Base-by-base conservation (phyloP, 169 alveolate species). In the Plasmodium vinckei region DNA sequence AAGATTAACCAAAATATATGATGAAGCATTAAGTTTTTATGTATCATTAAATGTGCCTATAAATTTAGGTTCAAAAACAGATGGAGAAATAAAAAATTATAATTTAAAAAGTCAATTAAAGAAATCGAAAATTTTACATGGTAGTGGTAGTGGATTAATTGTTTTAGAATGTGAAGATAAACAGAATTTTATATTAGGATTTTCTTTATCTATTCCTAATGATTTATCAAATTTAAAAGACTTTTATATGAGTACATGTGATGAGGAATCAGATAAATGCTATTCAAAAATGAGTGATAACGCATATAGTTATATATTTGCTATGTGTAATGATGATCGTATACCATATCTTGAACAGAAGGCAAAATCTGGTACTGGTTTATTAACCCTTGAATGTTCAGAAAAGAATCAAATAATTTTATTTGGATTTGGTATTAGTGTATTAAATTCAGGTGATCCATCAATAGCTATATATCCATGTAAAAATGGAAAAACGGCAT, bases 391-490 rank as follows among this genome's bases (percentile, higher is more conserved):
- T 6, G 84, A 65, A 47, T 82, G 90, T 71, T 65, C 82, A 46
- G 84, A 69, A 44, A 82, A 82, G 21, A 82, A 69, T 57, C 90
- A 82, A 57, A 51, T 68, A 2, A 69, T 82, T 33, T 56, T 82
- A 54, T 82, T 65, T 54, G 90, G 90, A 15, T 82, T 82, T 82
- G 90, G 90, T 15, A 82, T 82, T 17, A 77, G 88, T 51, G 86
- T 82, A 44, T 71, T 68, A 68, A 82, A 82, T 68, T 53, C 90
- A 63, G 56, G 53, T 69, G 90, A 82, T 60, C 86, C 84, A 33
- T 65, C 82, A n/a, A 69, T 82, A 17, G 46, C 90, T 42, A 57
- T 82, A 33, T 68, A 82, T 19, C 90, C 90, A 25, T 82, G 90
- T 60, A 82, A 82, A 53, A 21, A 69, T 82, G 90, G 86, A 9